Percentiles rank a stretch among this genome's conserved stretches.
Evolutionary conservation across 2,329 filamentous ascomycete genomes (phyloP).

Genomic region (Amylocarpus encephaloides): DNA sequence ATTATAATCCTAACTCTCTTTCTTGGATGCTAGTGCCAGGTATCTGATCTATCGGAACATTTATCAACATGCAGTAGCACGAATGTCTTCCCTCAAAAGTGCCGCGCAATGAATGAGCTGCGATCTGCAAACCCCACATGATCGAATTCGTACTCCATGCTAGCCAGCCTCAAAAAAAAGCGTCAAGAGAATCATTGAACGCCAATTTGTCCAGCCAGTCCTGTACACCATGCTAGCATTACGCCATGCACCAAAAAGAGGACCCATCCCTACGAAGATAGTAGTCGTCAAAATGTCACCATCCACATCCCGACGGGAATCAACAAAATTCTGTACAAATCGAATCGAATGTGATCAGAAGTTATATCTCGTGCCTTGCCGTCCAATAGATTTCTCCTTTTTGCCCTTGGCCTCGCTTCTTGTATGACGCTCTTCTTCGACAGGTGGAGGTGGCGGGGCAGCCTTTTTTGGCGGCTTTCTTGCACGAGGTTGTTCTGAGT

Average conservation of each 20-base stretch:
- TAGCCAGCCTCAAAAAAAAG: background rate
- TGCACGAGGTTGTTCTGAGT: constrained; percentile 49
- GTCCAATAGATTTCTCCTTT: constrained; percentile 20
- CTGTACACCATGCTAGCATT: background rate
- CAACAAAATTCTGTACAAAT: too few species aligned
- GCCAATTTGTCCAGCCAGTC: background rate
- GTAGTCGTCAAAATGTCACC: background rate
- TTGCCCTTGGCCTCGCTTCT: constrained; percentile 26
- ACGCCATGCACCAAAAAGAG: background rate
- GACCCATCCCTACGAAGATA: background rate
- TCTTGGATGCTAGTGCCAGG: too few species aligned
- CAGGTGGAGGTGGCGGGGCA: constrained; percentile 13
- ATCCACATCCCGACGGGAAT: background rate
- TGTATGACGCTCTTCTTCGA: constrained; percentile 36
- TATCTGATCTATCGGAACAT: too few species aligned
- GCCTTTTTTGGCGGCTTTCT: constrained; percentile 33
- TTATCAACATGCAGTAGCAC: too few species aligned
- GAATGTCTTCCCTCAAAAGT: too few species aligned
- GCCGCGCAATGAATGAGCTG: too few species aligned
- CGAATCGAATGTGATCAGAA: constrained; percentile 3
- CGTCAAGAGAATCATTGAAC: background rate
- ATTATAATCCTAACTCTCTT: too few species aligned
- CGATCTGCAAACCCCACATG: background rate
- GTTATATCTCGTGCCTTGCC: constrained; percentile 19
- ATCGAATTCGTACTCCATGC: background rate